These are phyloP conservation scores for Chlamydomonas sphaeroides DNA, from an alignment of 139 green algal genomes.

Conservation along the genomic window DNA sequence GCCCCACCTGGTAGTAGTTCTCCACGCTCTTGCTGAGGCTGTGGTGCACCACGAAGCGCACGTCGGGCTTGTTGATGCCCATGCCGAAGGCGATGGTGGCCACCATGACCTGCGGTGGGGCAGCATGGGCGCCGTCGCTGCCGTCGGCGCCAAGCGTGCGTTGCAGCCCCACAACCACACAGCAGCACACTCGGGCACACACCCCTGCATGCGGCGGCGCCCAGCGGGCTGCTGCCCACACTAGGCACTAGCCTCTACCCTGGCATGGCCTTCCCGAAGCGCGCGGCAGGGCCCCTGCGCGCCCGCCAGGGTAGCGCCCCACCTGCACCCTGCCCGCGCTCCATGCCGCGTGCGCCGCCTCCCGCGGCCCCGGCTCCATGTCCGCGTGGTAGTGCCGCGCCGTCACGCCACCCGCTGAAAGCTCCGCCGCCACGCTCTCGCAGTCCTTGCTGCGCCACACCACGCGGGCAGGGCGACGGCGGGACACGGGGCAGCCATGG, in stretches of 20 bases:
- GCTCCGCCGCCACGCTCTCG: constrained; percentile 54
- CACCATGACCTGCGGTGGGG: constrained; percentile 77
- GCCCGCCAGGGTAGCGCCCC: too few relatives aligned
- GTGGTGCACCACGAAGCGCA: constrained; percentile 86
- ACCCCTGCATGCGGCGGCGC: too few relatives aligned
- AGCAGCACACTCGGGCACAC: too few relatives aligned
- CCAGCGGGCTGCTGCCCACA: too few relatives aligned
- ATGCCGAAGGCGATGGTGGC: constrained; percentile 91
- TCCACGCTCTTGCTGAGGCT: constrained; percentile 72
- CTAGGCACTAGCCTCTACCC: too few relatives aligned
- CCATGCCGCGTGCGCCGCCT: constrained; percentile 84
- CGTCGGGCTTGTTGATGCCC: constrained; percentile 86
- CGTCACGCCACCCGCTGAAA: constrained; percentile 57
- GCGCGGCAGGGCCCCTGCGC: neutral
- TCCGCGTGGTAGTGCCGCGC: constrained; percentile 86
- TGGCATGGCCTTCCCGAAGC: too few relatives aligned
- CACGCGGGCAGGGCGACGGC: too few relatives aligned
- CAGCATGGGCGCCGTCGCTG: too few relatives aligned
- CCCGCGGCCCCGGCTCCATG: constrained; percentile 75
- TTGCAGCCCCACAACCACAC: too few relatives aligned
- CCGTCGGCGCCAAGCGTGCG: too few relatives aligned
- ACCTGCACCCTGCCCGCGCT: constrained; percentile 56
- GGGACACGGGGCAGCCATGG: too few relatives aligned
- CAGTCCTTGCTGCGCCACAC: constrained; percentile 54
- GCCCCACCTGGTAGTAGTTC: constrained; percentile 79